Conservation (phyloP, 768 basidiomycete species). For the Lactarius hengduanensis region DNA sequence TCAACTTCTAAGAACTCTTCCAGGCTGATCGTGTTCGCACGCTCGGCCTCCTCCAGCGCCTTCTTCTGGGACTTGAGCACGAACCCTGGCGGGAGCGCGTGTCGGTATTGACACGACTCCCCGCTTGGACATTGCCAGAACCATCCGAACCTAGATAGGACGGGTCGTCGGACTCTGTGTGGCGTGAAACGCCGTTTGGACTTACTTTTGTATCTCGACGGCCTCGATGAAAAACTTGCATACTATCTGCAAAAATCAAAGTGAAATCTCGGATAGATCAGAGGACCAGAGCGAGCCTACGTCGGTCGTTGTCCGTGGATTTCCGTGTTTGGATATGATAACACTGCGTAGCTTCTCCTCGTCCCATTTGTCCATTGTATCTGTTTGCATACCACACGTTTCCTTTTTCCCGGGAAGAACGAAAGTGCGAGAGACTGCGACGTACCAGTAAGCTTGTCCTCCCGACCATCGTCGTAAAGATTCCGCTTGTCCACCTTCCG, state of each 20-base stretch:
- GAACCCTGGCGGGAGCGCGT: conserved; percentile 94
- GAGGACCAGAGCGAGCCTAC: conserved; percentile 42
- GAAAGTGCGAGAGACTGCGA: conserved; percentile 17
- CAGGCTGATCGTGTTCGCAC: conserved; percentile 82
- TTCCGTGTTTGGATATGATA: conserved; percentile 83
- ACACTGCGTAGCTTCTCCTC: conserved; percentile 91
- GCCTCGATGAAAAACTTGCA: conserved; percentile 98
- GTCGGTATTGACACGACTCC: conserved; percentile 87
- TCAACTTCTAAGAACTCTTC: conserved; percentile 99
- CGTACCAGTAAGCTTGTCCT: conserved; percentile 74
- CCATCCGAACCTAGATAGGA: conserved; percentile 70
- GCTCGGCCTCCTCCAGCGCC: conserved; percentile 86
- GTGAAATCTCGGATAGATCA: conserved; percentile 4
- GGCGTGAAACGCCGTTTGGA: not conserved
- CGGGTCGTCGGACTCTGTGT: not conserved
- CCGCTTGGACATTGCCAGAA: conserved; percentile 96
- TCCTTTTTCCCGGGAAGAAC: not conserved
- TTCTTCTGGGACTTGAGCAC: conserved; percentile 93
- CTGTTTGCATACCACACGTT: conserved; percentile 40
- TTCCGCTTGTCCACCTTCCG: conserved; percentile 96
- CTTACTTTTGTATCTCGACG: conserved; percentile 84
- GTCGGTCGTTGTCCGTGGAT: conserved; percentile 90
- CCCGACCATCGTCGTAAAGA: conserved; percentile 84
- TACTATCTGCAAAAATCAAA: conserved; percentile 64
- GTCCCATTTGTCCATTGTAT: conserved; percentile 98